phyloP scores from a whole-genome alignment of 1,284 basidiomycete genomes.

The Vanrija sp. region DNA sequence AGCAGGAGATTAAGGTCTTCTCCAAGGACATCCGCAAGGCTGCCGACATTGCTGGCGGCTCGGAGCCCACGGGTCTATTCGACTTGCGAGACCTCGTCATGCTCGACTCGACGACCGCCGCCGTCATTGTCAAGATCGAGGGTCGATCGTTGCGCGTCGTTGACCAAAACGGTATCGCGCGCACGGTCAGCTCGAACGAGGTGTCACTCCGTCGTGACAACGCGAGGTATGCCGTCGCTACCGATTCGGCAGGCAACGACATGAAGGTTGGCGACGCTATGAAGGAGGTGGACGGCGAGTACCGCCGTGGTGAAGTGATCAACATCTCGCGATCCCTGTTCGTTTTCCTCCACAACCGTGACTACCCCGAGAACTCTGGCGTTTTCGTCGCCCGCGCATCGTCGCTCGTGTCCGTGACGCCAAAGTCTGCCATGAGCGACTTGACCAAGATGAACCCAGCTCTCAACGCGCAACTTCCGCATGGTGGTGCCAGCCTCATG shows the following conservation, averaged over 20 bases:
- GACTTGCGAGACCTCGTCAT: constrained; percentile 96
- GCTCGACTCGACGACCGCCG: constrained; percentile 88
- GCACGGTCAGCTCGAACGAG: constrained; percentile 88
- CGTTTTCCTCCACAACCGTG: constrained; percentile 91
- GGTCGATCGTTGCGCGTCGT: constrained; percentile 91
- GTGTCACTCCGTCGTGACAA: constrained; percentile 82
- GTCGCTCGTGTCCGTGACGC: constrained; percentile 74
- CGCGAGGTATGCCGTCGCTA: constrained; percentile 77
- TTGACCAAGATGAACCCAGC: constrained; percentile 96
- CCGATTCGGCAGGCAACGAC: constrained; percentile 78
- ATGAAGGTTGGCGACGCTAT: constrained; percentile 77
- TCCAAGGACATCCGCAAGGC: constrained; percentile 96
- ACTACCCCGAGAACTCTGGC: constrained; percentile 84
- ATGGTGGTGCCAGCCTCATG: constrained; percentile 52
- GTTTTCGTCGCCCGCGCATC: constrained; percentile 78
- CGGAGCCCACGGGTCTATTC: constrained; percentile 67
- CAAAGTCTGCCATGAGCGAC: constrained; percentile 67
- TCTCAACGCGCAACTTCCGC: constrained; percentile 50
- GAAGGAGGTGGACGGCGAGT: constrained; percentile 87
- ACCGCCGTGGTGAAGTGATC: constrained; percentile 86
- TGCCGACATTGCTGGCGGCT: constrained; percentile 84
- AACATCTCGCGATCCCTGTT: constrained; percentile 94
- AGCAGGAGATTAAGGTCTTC: constrained; percentile 96
- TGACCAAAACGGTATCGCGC: constrained; percentile 87
- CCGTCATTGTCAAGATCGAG: constrained; percentile 97